Conservation (phyloP, 371 early-diverging fungal species). For the Phascolomyces articulosus region DNA sequence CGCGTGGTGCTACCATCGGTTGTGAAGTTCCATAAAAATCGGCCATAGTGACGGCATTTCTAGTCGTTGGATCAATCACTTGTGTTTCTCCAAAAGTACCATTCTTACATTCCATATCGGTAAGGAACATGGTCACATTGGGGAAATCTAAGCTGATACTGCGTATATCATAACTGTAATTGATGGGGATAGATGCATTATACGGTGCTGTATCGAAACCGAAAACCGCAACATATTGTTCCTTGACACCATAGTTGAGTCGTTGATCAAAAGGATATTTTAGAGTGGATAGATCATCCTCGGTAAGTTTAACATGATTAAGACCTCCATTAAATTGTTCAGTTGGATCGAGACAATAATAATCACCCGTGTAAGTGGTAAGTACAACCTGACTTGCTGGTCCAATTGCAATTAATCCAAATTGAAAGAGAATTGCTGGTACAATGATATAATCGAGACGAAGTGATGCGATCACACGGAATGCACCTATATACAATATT, state of each 20-base stretch:
- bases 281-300: neutral
- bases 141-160: slow-evolving; percentile 1
- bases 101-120: slow-evolving; percentile 1
- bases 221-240: neutral
- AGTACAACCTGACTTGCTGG: slow-evolving; percentile 28
- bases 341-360: neutral
- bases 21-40: slow-evolving; percentile 1
- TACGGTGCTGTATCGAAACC: neutral
- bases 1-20: slow-evolving; percentile 10
- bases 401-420: slow-evolving; percentile 25
- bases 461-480: slow-evolving; percentile 10
- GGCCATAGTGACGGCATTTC: neutral
- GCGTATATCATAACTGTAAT: neutral
- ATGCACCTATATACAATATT: slow-evolving; percentile 17
- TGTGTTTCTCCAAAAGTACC: slow-evolving; percentile 6
- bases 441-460: slow-evolving; percentile 24
- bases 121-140: slow-evolving; percentile 1
- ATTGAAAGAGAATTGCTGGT: slow-evolving; percentile 26
- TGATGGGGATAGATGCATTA: neutral
- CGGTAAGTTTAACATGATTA: neutral
- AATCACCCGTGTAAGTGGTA: neutral
- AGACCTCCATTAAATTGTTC: neutral
- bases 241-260: slow-evolving; percentile 1
- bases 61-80: neutral
- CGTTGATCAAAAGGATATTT: neutral